Conservation (phyloP, 345 rosid genomes). For the Eucalyptus fibrosa region DNA sequence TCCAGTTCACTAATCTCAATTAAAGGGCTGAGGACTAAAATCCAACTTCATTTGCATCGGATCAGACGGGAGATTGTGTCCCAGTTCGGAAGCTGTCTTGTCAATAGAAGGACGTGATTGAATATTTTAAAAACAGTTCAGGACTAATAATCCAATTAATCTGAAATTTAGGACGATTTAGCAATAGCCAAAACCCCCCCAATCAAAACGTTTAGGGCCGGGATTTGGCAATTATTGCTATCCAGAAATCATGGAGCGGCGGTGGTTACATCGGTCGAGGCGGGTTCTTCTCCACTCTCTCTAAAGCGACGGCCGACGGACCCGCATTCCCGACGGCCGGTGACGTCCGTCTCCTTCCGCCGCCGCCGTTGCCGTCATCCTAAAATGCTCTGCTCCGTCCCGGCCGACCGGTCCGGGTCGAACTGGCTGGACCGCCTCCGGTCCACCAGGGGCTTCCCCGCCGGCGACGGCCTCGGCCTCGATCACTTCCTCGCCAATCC, state of each 20-base stretch:
- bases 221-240: not conserved
- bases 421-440: conserved; percentile 92
- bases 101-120: not conserved
- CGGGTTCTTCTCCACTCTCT: not conserved
- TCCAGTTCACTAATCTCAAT: not conserved
- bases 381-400: conserved; percentile 53
- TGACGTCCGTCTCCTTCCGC: not conserved
- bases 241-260: not conserved
- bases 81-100: not conserved
- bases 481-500: conserved; percentile 41
- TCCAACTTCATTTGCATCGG: not conserved
- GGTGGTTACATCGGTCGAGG: not conserved
- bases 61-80: not conserved
- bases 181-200: not conserved
- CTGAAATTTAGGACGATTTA: not conserved
- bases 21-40: not conserved
- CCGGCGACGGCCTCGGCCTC: conserved; percentile 43
- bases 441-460: conserved; percentile 61
- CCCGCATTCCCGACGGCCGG: not conserved
- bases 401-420: conserved; percentile 41
- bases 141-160: not conserved
- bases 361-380: not conserved
- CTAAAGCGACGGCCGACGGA: not conserved
- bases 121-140: not conserved
- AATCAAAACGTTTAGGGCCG: not conserved